Evolutionary conservation across 148 eudicot genomes (phyloP).

Genomic region (Rhododendron henanense): DNA sequence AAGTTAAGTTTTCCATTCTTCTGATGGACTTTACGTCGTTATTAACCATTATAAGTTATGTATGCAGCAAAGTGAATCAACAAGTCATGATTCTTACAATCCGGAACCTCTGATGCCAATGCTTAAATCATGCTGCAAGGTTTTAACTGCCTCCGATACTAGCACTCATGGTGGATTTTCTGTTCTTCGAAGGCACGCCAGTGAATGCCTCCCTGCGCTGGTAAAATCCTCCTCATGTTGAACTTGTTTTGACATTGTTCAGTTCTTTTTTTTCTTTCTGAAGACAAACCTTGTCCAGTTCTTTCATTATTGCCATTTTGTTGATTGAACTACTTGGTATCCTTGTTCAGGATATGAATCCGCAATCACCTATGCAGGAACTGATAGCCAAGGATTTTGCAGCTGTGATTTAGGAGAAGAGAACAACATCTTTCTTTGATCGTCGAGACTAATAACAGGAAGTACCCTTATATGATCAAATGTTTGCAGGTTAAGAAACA

Average conservation of each 20-base stretch:
- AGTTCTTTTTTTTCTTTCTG: too few species aligned
- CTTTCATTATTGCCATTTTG: background rate
- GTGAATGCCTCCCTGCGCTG: slow-evolving; percentile 85
- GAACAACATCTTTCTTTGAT: background rate
- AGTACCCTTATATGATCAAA: too few species aligned
- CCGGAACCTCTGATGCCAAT: slow-evolving; percentile 58
- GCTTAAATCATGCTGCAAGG: slow-evolving; percentile 76
- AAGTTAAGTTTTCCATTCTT: background rate
- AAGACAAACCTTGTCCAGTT: background rate
- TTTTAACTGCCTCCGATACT: slow-evolving; percentile 25
- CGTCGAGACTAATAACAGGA: too few species aligned
- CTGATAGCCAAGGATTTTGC: slow-evolving; percentile 57
- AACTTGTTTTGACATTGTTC: background rate
- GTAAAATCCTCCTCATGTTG: slow-evolving; percentile 29
- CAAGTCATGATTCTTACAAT: slow-evolving; percentile 44
- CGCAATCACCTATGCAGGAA: slow-evolving; percentile 80
- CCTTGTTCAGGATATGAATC: slow-evolving; percentile 69
- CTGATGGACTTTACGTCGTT: background rate
- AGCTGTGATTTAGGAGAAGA: background rate
- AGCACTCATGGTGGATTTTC: slow-evolving; percentile 87
- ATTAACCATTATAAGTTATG: background rate
- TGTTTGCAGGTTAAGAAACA: too few species aligned
- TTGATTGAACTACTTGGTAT: background rate
- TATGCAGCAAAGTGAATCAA: slow-evolving; percentile 64
- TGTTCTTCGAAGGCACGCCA: slow-evolving; percentile 86